Evolutionary conservation across 164 flowering plant genomes (phyloP), one percentile per base, ranked within the genome.

Genomic region (Sedum album): DNA sequence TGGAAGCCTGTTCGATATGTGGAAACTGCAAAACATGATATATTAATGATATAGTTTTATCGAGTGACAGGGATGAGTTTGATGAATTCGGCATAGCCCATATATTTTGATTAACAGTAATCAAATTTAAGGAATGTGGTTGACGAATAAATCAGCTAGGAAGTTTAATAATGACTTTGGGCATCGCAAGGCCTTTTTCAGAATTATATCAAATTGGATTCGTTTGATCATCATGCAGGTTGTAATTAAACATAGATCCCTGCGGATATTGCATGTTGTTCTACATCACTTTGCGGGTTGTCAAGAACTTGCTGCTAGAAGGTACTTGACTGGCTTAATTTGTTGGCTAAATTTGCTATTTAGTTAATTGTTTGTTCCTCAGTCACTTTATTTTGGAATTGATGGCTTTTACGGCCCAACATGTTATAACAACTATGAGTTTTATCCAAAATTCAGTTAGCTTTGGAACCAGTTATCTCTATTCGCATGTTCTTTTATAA

Each of bases 211-310:
- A 28, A 26, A 26, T 42, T 18, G 9, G 25, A 15, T 39, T 66
- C 3, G 25, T 66, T 30, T 26, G 44, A 60, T 38, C 55, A 14
- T 49, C 31, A 44, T 79, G 55, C 85, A 93, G 98, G 89, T 31
- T 57, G 76, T 72, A 68, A 72, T 93, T 75, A 78, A 81, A 67
- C 71, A 76, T 64, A 80, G 82, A 60, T 85, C 91, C 49, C 80
- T 93, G 26, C 76, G 79, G 60, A 78, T 90, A 55, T 70, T 93
- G 68, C 89, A 71, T 66, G 72, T 65, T 13, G 63, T 85, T 72
- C 72, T 93, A 80, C 80, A 72, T 65, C 75, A 75, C 60, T 41
- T 85, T 39, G 71, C 78, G 41, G 65, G 69, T 71, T 68, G 70
- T 51, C 79, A 76, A 65, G 71, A 67, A 31, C 76, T 66, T 69